Evolutionary conservation across 768 basidiomycete genomes (phyloP), one percentile per base, ranked within the genome.

Genomic region (Rhizopogon salebrosus): DNA sequence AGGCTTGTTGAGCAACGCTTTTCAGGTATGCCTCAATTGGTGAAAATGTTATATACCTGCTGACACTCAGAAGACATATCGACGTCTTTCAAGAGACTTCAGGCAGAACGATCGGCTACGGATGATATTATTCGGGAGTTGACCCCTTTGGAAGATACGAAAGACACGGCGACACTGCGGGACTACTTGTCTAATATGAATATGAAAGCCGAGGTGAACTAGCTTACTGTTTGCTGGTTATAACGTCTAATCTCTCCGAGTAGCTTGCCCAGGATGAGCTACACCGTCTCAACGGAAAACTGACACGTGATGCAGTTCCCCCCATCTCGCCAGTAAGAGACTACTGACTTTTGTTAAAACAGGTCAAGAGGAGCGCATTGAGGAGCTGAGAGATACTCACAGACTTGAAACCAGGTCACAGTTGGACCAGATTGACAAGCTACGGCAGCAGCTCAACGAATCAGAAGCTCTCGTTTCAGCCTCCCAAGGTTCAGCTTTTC

Each of bases 361-460:
- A 95, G 93, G 84, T 13, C 92, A 95, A 71, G 91, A 91, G 51
- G 84, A 83, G 48, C 87, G 87, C 7, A 76, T 92, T 10, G 87
- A 89, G 57, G 93, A 97, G 64, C 72, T 98, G 0, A 84, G 84
- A 34, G 89, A 93, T 57, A 90, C 83, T 6, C 94, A 95, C 63
- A 79, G 76, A 13, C 74, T 90, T 8, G 93, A 95, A 69, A 82
- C 81, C 11, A 67, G 77, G n/a, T 94, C 92, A 13, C 89, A 88
- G 56, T 82, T 80, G 3, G 80, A 85, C 37, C 83, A 88, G 56
- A 82, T 92, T 40, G 82, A 86, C 57, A 78, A 78, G 36, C 74
- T 97, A 36, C 80, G 78, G 36, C 75, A 74, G 11, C 89, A 94
- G 57, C 64, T 92, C 6, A 70, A 70, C 14, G 87, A 91, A 61